Percentiles rank a stretch among this genome's conserved stretches.
Conservation (phyloP, 2,329 filamentous ascomycete genomes). For the Alternaria postmessia region DNA sequence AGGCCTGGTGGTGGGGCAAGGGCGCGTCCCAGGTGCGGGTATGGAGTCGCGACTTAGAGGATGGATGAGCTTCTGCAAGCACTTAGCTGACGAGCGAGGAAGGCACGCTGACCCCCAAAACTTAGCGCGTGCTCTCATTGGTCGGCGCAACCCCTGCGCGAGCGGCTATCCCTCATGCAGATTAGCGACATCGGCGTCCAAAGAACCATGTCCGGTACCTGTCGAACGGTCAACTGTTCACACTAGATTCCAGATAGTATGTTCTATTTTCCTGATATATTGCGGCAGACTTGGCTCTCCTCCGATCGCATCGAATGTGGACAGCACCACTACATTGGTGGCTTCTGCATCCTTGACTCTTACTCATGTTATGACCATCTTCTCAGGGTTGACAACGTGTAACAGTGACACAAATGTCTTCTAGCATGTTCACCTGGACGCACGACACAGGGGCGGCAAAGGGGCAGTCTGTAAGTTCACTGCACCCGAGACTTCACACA, state of each 20-base stretch:
- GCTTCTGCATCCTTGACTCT: not conserved
- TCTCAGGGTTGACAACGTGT: not conserved
- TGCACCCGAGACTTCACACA: not conserved
- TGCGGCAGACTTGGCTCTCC: not conserved
- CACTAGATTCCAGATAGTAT: not conserved
- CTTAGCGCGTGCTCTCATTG: not conserved
- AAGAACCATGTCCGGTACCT: not conserved
- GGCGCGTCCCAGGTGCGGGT: slow-evolving; percentile 43
- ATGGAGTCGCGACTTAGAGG: slow-evolving; percentile 35
- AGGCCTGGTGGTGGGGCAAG: slow-evolving; percentile 32
- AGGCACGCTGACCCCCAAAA: slow-evolving; percentile 7
- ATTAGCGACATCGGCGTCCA: not conserved
- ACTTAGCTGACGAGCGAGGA: slow-evolving; percentile 17
- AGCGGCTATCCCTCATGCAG: not conserved
- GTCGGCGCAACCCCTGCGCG: not conserved
- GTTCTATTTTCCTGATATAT: no score
- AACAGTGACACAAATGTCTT: not conserved
- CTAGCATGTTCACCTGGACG: not conserved
- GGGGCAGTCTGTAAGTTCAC: not conserved
- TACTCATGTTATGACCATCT: not conserved
- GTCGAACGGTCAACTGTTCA: not conserved
- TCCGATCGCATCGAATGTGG: not conserved
- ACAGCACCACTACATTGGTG: not conserved
- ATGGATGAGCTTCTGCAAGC: slow-evolving; percentile 28
- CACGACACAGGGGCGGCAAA: not conserved